Base-by-base conservation (phyloP, 1,139 yeast species). In the Hansenula lynferdii region DNA sequence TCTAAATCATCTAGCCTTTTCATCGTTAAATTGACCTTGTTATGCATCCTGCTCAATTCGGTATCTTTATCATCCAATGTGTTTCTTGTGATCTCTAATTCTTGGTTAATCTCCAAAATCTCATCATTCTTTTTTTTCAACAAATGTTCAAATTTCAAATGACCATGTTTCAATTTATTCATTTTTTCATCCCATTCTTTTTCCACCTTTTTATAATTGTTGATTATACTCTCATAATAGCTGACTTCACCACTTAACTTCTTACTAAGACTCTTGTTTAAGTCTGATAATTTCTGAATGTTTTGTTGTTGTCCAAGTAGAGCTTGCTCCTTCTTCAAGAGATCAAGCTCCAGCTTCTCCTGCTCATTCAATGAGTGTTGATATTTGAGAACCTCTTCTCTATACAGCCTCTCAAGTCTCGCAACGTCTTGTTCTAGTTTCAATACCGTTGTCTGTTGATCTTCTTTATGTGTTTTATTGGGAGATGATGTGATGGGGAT, bases 261-360 rank as follows among this genome's bases (percentile, higher is more conserved):
- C 16, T 43, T 43, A 25, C 37, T 42, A 28, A 49, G 11, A 10
- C 35, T 33, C 21, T 25, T 39, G 28, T 45, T 49, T 18, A 39
- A 10, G 14, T 48, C 48, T 2, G 35, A 32, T 16, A 45, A 28
- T 10, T 42, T 31, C 19, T 28, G 41, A 21, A 43, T 29, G 5
- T 28, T 26, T 23, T 18, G 34, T 36, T 45, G 48, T 11, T 38
- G 37, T 16, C 34, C 28, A 9, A 42, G 31, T 4, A 50, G 15
- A 16, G 31, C 51, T 35, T 47, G 45, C 33, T 59, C 61, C 36
- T 56, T 57, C n/a, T 39, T 26, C 22, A 47, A 39, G 4, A 64
- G 29, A 21, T 61, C 67, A 23, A 45, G 29, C 37, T 62, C 65
- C 12, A 61, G 43, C 31, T 56, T 48, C 40, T 62, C 67, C 36